These are phyloP conservation scores for Lophiotrema nucula DNA, from an alignment of 495 filamentous ascomycete species.

Conservation along the genomic window DNA sequence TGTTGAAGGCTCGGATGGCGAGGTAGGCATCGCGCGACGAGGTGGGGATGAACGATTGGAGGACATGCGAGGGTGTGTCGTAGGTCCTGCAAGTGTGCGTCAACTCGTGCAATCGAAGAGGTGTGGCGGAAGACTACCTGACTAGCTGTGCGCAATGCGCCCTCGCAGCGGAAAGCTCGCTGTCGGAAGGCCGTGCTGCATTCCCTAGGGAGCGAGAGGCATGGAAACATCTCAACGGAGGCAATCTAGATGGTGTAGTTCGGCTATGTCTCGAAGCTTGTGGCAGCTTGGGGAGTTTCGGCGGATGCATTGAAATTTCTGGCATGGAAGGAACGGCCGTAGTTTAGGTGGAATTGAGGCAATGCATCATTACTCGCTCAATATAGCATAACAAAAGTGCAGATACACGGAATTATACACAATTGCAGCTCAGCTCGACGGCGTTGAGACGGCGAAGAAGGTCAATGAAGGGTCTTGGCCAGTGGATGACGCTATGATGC, in stretches of 20 bases:
- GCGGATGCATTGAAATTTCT: conserved; percentile 14
- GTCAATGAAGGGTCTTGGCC: neutral
- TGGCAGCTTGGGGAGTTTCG: conserved; percentile 6
- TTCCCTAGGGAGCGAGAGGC: neutral
- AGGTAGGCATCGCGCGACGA: conserved; percentile 76
- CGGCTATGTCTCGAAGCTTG: neutral
- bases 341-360: no score
- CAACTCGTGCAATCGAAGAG: neutral
- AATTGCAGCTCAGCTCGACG: no score
- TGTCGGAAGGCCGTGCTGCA: neutral
- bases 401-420: no score
- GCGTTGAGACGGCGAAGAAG: neutral
- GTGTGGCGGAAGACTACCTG: conserved; percentile 42
- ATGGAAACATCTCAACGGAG: conserved; percentile 2
- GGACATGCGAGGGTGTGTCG: conserved; percentile 83
- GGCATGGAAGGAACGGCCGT: no score
- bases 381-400: no score
- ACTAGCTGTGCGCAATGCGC: conserved; percentile 40
- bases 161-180: conserved; percentile 18
- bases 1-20: conserved; percentile 87
- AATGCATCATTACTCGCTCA: no score
- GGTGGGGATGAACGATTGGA: conserved; percentile 76
- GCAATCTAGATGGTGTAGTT: neutral
- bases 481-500: conserved; percentile 12
- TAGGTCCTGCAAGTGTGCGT: conserved; percentile 56